Conservation (phyloP, 768 basidiomycete species). For the Mycena alexandri region DNA sequence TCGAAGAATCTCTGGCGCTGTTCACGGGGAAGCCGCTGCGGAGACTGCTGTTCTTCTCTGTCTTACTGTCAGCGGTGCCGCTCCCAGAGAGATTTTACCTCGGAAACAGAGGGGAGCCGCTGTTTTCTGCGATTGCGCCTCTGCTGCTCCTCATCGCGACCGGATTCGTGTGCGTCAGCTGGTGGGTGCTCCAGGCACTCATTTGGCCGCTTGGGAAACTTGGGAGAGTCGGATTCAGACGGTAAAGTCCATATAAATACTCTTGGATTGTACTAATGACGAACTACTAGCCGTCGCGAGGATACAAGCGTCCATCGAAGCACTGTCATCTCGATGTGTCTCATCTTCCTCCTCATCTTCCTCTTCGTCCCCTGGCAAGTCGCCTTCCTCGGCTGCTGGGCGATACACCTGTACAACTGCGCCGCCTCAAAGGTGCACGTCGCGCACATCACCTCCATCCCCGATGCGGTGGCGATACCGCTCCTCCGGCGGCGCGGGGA, state of each 20-base stretch:
- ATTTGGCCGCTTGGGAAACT: conserved; percentile 60
- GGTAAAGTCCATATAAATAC: conserved; percentile 47
- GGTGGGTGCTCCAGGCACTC: conserved; percentile 64
- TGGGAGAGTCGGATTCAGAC: conserved; percentile 46
- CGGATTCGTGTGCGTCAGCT: conserved; percentile 74
- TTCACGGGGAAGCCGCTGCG: conserved; percentile 58
- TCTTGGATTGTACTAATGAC: not conserved
- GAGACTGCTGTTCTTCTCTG: conserved; percentile 57
- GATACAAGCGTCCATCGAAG: conserved; percentile 56
- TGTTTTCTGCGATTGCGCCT: conserved; percentile 67
- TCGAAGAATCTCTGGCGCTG: conserved; percentile 60
- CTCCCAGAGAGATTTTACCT: conserved; percentile 67
- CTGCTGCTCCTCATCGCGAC: conserved; percentile 69
- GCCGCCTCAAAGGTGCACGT: conserved; percentile 49
- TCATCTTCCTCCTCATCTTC: conserved; percentile 76
- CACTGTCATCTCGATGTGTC: conserved; percentile 67
- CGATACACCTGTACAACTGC: conserved; percentile 82
- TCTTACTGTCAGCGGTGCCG: conserved; percentile 67
- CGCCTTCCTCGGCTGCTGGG: conserved; percentile 86
- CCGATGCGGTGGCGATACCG: conserved; percentile 41
- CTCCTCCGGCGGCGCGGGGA: conserved; percentile 36
- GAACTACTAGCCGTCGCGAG: conserved; percentile 48
- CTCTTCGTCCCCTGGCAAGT: conserved; percentile 93
- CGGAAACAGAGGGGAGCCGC: conserved; percentile 66
- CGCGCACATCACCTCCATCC: conserved; percentile 27